Conservation (phyloP, 495 filamentous ascomycete genomes). For the Viridothelium virens region DNA sequence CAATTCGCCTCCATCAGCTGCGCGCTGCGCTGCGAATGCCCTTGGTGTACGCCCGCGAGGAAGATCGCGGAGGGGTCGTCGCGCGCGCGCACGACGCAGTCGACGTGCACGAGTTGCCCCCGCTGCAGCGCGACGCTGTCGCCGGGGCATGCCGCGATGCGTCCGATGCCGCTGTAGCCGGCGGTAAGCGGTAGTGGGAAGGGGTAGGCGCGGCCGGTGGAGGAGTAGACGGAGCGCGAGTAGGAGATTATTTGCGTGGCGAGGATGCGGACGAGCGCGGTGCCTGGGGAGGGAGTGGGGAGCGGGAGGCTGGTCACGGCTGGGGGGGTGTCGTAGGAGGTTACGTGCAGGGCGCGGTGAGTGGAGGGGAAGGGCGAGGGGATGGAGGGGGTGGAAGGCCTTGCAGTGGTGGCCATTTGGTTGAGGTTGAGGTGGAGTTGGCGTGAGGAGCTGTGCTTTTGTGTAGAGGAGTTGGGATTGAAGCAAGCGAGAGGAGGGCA, state of each 20-base stretch:
- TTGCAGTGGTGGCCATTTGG: not conserved
- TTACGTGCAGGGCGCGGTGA: conserved; percentile 17
- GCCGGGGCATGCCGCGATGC: conserved; percentile 39
- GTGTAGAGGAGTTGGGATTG: not conserved
- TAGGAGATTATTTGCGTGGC: conserved; percentile 30
- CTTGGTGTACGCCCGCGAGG: conserved; percentile 35
- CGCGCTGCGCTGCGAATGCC: conserved; percentile 18
- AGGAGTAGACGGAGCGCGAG: conserved; percentile 33
- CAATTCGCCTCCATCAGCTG: conserved; percentile 35
- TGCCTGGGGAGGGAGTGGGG: conserved; percentile 29
- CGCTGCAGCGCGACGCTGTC: conserved; percentile 39
- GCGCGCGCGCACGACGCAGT: conserved; percentile 38
- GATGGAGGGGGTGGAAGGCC: not conserved
- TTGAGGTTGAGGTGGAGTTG: not conserved
- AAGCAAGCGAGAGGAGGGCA: too few relatives aligned
- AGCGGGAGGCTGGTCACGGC: conserved; percentile 31
- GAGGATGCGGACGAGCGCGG: conserved; percentile 31
- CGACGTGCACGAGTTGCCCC: conserved; percentile 45
- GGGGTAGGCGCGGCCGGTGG: conserved; percentile 25
- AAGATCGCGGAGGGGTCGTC: conserved; percentile 38
- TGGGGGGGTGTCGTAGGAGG: conserved; percentile 18
- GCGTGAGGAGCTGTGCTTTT: not conserved
- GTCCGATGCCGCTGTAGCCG: conserved; percentile 37
- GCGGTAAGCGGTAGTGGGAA: conserved; percentile 26
- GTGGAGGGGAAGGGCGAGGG: not conserved